Conservation (phyloP, 257 asterid species). For the Fraxinus pennsylvanica region DNA sequence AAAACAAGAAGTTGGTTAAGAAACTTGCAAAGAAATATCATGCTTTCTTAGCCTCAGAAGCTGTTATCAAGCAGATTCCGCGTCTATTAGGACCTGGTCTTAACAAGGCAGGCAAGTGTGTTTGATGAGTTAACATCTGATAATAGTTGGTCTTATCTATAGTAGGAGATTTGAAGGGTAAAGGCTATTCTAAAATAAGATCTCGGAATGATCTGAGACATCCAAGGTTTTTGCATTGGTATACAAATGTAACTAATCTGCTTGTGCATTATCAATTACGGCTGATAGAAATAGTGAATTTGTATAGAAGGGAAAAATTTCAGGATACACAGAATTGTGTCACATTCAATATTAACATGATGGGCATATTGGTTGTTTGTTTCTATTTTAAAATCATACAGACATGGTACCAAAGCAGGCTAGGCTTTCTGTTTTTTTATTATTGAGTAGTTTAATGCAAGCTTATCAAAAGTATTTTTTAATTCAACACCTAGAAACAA, state of each 20-base stretch:
- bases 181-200: not conserved
- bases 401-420: not conserved
- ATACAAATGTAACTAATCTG: not conserved
- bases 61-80: constrained; percentile 60
- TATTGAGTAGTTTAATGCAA: not conserved
- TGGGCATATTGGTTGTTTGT: not conserved
- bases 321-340: not conserved
- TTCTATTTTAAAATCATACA: not conserved
- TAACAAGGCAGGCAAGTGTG: constrained; percentile 61
- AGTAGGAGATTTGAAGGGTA: not conserved
- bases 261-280: not conserved
- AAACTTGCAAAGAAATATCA: constrained; percentile 63
- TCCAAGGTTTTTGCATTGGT: not conserved
- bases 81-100: constrained; percentile 63
- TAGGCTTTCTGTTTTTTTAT: too few species aligned
- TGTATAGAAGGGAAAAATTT: not conserved
- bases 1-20: constrained; percentile 60
- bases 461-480: too few species aligned
- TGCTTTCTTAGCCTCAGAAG: constrained; percentile 60
- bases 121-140: not conserved
- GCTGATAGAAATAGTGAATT: not conserved
- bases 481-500: not conserved
- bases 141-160: not conserved
- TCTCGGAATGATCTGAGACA: not conserved
- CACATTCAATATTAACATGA: not conserved